Conservation (phyloP, 208 protist genomes). For the Crithidia brevicula region DNA sequence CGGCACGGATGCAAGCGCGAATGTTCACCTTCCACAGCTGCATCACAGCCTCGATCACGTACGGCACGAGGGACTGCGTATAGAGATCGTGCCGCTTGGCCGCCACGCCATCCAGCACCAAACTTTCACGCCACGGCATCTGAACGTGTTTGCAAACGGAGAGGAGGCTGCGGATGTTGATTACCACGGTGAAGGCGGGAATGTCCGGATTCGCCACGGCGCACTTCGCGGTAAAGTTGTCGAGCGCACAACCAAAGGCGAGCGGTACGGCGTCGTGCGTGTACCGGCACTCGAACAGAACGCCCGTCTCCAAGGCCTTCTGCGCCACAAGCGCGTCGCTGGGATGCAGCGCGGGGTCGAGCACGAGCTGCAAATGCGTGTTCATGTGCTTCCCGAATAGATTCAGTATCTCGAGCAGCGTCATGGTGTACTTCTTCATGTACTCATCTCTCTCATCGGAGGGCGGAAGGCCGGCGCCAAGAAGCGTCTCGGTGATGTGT, state of each 20-base stretch:
- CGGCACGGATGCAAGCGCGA: constrained; percentile 52
- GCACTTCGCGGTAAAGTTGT: constrained; percentile 65
- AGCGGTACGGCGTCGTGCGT: constrained; percentile 36
- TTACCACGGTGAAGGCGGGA: constrained; percentile 51
- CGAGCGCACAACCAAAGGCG: constrained; percentile 70
- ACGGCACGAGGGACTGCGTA: constrained; percentile 36
- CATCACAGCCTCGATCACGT: constrained; percentile 54
- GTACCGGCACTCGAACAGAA: constrained; percentile 51
- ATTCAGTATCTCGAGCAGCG: constrained; percentile 47
- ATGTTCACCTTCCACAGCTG: constrained; percentile 73
- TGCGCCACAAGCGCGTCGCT: constrained; percentile 38
- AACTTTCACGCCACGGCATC: constrained; percentile 34
- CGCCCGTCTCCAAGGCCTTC: constrained; percentile 33
- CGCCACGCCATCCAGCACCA: constrained; percentile 62
- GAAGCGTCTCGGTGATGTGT: constrained; percentile 39
- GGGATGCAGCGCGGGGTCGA: constrained; percentile 58
- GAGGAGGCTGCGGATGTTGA: constrained; percentile 58
- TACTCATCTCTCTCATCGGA: constrained; percentile 51
- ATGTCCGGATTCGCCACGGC: constrained; percentile 42
- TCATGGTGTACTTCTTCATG: constrained; percentile 47
- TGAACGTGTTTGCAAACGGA: constrained; percentile 45
- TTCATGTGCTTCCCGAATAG: constrained; percentile 54
- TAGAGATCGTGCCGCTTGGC: constrained; percentile 62
- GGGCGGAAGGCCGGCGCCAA: constrained; percentile 22
- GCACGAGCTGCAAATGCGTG: constrained; percentile 43